A percentile compares a stretch with the other conserved stretches of the same genome.
phyloP scores from a whole-genome alignment of 495 filamentous ascomycete genomes.

The Penicillium samsonianum region DNA sequence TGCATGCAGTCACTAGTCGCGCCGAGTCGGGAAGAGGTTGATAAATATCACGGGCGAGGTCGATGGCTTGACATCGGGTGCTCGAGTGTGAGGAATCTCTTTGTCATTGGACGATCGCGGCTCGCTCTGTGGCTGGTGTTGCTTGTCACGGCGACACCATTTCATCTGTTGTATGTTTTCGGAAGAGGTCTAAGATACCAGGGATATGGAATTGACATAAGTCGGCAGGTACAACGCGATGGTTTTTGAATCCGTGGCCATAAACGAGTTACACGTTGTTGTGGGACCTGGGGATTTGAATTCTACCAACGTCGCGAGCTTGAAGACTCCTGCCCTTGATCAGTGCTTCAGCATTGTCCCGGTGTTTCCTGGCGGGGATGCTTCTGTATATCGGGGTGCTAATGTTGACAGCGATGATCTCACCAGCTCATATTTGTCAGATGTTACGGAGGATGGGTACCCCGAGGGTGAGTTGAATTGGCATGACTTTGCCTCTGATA shows the following conservation, averaged over 20 bases:
- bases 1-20: conserved; percentile 42
- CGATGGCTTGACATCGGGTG: conserved; percentile 31
- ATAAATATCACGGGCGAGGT: conserved; percentile 18
- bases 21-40: conserved; percentile 30
- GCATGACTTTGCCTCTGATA: no score
- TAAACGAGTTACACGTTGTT: neutral
- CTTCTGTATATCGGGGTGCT: no score
- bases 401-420: no score
- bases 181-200: no score
- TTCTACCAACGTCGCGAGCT: neutral
- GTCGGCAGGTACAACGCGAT: conserved; percentile 19
- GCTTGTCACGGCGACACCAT: conserved; percentile 23
- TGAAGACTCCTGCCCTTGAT: conserved; percentile 10
- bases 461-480: no score
- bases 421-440: no score
- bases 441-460: no score
- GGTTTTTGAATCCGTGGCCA: conserved; percentile 6
- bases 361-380: no score
- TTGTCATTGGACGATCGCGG: conserved; percentile 2
- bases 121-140: conserved; percentile 19
- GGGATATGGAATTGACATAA: neutral
- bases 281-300: conserved; percentile 13
- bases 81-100: conserved; percentile 21
- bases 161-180: conserved; percentile 28
- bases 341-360: no score